These are phyloP conservation scores for Royoungia palumana DNA, from an alignment of 768 basidiomycete genomes.

Conservation along the genomic window DNA sequence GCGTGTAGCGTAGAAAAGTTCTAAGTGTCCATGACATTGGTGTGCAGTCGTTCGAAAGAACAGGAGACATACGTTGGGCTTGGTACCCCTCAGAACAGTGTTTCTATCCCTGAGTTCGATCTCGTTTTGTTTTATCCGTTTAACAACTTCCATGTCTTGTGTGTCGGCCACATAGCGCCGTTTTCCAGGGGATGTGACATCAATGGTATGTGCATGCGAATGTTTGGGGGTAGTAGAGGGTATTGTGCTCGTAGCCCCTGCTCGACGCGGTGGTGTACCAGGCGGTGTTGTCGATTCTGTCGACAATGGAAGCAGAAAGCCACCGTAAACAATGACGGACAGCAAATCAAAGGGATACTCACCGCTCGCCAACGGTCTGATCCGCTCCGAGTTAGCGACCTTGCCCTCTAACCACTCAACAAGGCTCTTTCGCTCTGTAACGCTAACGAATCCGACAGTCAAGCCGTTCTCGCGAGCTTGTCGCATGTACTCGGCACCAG, in stretches of 20 bases:
- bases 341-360: neutral
- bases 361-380: slow-evolving; percentile 24
- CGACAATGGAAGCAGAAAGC: neutral
- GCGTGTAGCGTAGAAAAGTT: slow-evolving; percentile 73
- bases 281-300: slow-evolving; percentile 59
- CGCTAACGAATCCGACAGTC: slow-evolving; percentile 72
- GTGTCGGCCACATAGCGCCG: slow-evolving; percentile 75
- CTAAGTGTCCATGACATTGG: slow-evolving; percentile 37
- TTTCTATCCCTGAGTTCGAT: slow-evolving; percentile 82
- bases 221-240: slow-evolving; percentile 25
- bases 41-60: no score
- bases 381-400: slow-evolving; percentile 23
- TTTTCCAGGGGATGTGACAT: slow-evolving; percentile 52
- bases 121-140: slow-evolving; percentile 71
- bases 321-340: neutral
- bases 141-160: slow-evolving; percentile 80
- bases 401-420: slow-evolving; percentile 82
- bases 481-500: slow-evolving; percentile 85
- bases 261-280: slow-evolving; percentile 47
- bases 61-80: slow-evolving; percentile 64
- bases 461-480: slow-evolving; percentile 75
- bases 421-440: slow-evolving; percentile 82
- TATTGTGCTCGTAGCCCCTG: slow-evolving; percentile 7
- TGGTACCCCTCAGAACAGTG: slow-evolving; percentile 77
- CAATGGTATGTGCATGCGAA: slow-evolving; percentile 24